Evolutionary conservation across 805 yeast genomes (phyloP).

Genomic region (Barnettozyma salicaria): DNA sequence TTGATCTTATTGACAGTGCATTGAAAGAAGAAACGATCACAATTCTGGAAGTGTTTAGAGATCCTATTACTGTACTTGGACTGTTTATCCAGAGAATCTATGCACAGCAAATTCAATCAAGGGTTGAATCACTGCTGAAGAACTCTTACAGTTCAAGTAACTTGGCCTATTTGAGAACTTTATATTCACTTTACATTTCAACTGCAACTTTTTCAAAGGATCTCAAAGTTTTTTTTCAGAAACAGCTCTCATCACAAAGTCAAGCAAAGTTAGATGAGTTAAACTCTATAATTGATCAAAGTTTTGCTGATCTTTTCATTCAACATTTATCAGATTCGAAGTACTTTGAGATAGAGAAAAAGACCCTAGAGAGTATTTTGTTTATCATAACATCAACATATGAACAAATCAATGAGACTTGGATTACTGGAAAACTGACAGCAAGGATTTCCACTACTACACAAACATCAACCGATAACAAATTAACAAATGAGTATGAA

Average conservation of each 20-base stretch:
- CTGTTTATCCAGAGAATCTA: conserved; percentile 70
- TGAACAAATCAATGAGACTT: conserved; percentile 28
- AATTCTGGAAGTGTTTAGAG: conserved; percentile 66
- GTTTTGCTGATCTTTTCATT: conserved; percentile 65
- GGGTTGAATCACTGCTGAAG: conserved; percentile 51
- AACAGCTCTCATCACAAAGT: conserved; percentile 38
- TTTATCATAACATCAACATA: conserved; percentile 29
- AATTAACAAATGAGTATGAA: conserved; percentile 25
- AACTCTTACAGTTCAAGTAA: conserved; percentile 58
- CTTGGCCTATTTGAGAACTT: conserved; percentile 67
- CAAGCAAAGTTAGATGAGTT: conserved; percentile 32
- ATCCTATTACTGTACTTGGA: conserved; percentile 58
- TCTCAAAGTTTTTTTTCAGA: conserved; percentile 52
- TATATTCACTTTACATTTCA: conserved; percentile 59
- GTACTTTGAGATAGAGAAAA: conserved; percentile 69
- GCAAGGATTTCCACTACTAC: conserved; percentile 8
- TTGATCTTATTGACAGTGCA: conserved; percentile 52
- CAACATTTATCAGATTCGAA: conserved; percentile 59
- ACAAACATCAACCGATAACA: conserved; percentile 9
- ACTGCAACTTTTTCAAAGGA: conserved; percentile 57
- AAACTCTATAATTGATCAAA: conserved; percentile 56
- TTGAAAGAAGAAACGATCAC: conserved; percentile 68
- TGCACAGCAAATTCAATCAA: conserved; percentile 60
- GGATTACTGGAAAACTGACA: conserved; percentile 28
- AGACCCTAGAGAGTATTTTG: conserved; percentile 45